Percentiles rank a stretch among this genome's conserved stretches.
Conservation (phyloP, 179 eudicot species). For the Beta lomatogona region DNA sequence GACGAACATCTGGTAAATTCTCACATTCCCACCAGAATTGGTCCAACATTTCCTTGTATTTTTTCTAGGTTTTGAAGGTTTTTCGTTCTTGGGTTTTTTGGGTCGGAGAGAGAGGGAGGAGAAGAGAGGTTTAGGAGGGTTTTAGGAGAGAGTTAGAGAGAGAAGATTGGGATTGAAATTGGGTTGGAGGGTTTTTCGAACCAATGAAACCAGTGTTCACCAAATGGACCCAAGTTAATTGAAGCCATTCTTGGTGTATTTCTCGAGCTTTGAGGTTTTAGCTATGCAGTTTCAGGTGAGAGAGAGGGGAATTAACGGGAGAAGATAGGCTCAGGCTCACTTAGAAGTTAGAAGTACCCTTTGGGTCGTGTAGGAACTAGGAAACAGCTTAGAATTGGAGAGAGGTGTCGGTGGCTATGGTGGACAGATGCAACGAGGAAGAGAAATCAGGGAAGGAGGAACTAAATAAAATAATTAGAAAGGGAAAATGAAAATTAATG, state of each 20-base stretch:
- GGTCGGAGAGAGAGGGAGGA: slow-evolving; percentile 49
- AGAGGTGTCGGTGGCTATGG: no score
- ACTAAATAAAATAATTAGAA: no score
- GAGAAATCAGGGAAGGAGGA: no score
- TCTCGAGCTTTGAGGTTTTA: slow-evolving; percentile 3
- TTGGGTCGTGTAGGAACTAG: no score
- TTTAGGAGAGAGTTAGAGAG: slow-evolving; percentile 41
- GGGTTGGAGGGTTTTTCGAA: slow-evolving; percentile 68
- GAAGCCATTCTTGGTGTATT: slow-evolving; percentile 51
- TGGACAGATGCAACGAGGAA: no score
- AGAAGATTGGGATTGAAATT: slow-evolving; percentile 49
- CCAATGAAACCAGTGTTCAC: slow-evolving; percentile 50
- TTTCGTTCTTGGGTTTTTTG: slow-evolving; percentile 28
- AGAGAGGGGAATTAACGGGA: not conserved
- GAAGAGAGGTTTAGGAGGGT: slow-evolving; percentile 50
- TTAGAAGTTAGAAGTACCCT: no score
- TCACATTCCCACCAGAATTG: slow-evolving; percentile 85
- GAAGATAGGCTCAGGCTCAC: not conserved
- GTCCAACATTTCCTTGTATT: slow-evolving; percentile 63
- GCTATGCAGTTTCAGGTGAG: slow-evolving; percentile 15
- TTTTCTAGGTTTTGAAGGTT: slow-evolving; percentile 47
- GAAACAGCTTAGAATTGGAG: no score
- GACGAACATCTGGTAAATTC: slow-evolving; percentile 63
- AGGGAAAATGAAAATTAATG: no score
- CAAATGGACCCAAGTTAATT: slow-evolving; percentile 61